Base-by-base conservation (phyloP, 2,329 filamentous ascomycete species). In the Aspergillus pseudoviridinutans region DNA sequence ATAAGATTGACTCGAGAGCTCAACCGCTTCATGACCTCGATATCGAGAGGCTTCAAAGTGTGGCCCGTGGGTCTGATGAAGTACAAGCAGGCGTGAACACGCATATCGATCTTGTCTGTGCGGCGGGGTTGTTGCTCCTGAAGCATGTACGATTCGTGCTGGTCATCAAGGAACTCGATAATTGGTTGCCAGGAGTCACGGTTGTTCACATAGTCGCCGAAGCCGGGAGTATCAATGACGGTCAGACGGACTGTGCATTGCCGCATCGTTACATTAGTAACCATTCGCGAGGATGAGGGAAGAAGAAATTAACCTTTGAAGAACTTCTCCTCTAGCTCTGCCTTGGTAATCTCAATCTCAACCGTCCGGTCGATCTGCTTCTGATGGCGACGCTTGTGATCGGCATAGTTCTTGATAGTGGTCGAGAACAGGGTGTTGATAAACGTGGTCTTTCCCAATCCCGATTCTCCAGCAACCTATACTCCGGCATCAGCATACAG, bases 391-490 rank as follows among this genome's bases (percentile, higher is more conserved):
- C 92, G 90, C 85, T 96, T 96, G 86, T 99, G 93, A 80, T 99
- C 94, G 85, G 94, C 94, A 79, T 99, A 99, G 86, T 97, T 99
- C 86, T 99, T 99, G 86, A 99, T 99, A 71, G 94, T 99, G 66
- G 95, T 99, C 63, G 94, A 99, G 85, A 99, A 99, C 61, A 99
- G 88, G 59, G 94, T 99, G 87, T 99, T 99, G 87, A 99, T 97
- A 81, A 99, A 99, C 71, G 94, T 99, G 27, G 95, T 99, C 87
- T 99, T 99, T 83, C 94, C 94, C 69, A 97, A 82, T 74, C 93
- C 93, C 67, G 94, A 97, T 83, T 99, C 93, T 82, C 93, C 93
- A 81, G 94, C 94, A 80, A 97, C 92, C 92, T 96, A 71, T 54
- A 46, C 17, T 56, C 51, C 49, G 46, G 28, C 58, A 66, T 73